Percentiles rank a stretch among this genome's conserved stretches.
Evolutionary conservation across 495 filamentous ascomycete species (phyloP).

Genomic region (Daldinia grandis): DNA sequence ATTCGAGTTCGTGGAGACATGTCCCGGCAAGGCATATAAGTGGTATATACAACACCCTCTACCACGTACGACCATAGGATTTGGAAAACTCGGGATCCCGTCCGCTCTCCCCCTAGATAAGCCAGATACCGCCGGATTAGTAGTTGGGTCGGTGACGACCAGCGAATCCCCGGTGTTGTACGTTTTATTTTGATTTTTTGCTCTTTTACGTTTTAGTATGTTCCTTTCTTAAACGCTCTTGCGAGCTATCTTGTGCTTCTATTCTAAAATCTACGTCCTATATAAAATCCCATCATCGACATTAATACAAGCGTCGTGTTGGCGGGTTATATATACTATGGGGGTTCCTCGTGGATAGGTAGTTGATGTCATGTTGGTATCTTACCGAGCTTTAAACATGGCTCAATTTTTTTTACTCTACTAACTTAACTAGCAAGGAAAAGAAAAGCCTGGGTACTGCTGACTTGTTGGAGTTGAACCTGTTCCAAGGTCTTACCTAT

Average conservation of each 20-base stretch:
- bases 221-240: not conserved
- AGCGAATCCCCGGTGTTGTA: conserved; percentile 59
- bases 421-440: too few relatives aligned
- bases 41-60: not conserved
- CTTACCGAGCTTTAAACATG: not conserved
- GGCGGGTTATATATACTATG: too few relatives aligned
- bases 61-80: conserved; percentile 57
- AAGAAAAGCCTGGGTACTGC: too few relatives aligned
- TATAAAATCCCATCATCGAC: not conserved
- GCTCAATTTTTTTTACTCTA: not conserved
- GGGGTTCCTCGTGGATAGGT: not conserved
- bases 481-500: too few relatives aligned
- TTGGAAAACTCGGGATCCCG: conserved; percentile 58
- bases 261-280: not conserved
- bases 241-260: not conserved
- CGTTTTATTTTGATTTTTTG: conserved; percentile 42
- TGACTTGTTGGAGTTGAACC: too few relatives aligned
- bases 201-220: not conserved
- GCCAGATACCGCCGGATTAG: conserved; percentile 52
- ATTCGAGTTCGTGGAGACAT: too few relatives aligned
- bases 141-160: conserved; percentile 61
- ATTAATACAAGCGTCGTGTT: not conserved
- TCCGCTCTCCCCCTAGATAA: conserved; percentile 60
- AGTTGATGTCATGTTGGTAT: not conserved
- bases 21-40: not conserved